Evolutionary conservation across 2,329 filamentous ascomycete genomes (phyloP), one percentile per base, ranked within the genome.

Genomic region (Raffaelea albimanens): DNA sequence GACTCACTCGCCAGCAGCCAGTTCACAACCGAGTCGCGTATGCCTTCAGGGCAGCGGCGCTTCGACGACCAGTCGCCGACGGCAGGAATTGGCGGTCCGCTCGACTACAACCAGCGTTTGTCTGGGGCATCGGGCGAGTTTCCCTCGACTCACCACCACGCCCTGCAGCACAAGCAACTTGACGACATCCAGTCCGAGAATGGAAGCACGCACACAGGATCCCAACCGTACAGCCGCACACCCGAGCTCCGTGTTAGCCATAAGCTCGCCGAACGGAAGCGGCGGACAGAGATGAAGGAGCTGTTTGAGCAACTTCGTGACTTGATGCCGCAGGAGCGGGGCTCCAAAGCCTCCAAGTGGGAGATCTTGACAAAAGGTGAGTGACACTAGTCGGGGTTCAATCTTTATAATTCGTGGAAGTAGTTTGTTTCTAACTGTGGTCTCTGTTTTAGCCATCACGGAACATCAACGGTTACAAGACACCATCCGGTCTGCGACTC

Each of bases 341-440:
- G 87, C 2, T 84, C 83, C 21, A 94, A 93, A 62, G 87, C 87
- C 0, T 90, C 85, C 55, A 94, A 94, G 57, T 94, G 87, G 87
- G 87, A 94, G 57, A 89, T 91, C 43, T 62, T 94, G 16, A 89
- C 85, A 3, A 91, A 91, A 71, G 85, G 87, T 90, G 68, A 52
- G 74, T 46, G n/a, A n/a, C n/a, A n/a, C n/a, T n/a, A n/a, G n/a
- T 20, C 18, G 13, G 13, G 9, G 5, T 20, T 16, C 4, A 20
- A 11, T 40, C n/a, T 10, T 2, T 19, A 21, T 14, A 19, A 19
- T 2, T 3, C 5, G 13, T 8, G 18, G 19, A 5, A 8, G 7
- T 23, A 11, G 4, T 16, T 7, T 16, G 22, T 5, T 46, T 33
- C 46, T 54, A 41, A 53, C 52, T 2, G 23, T 1, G n/a, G n/a